Conservation (phyloP, 179 eudicot genomes). For the Dionaea muscipula region DNA sequence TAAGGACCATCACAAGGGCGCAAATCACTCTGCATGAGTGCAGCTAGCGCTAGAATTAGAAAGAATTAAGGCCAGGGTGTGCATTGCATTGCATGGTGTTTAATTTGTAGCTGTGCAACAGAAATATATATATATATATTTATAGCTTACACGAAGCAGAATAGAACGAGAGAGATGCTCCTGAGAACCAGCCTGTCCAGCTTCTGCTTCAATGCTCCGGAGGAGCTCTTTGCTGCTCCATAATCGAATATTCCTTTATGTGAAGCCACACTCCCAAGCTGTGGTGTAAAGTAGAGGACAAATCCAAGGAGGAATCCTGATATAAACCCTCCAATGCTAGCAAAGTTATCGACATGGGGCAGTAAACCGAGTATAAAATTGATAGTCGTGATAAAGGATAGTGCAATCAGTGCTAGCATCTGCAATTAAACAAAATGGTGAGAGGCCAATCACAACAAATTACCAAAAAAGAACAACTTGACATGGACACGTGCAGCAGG, state of each 20-base stretch:
- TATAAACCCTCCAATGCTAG: slow-evolving; percentile 60
- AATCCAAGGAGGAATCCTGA: slow-evolving; percentile 60
- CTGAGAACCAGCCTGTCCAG: slow-evolving; percentile 50
- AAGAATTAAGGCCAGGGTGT: too few species aligned
- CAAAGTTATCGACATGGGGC: slow-evolving; percentile 53
- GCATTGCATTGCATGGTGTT: background rate
- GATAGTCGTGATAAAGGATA: slow-evolving; percentile 26
- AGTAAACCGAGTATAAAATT: slow-evolving; percentile 50
- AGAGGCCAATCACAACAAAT: too few species aligned
- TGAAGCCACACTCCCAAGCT: slow-evolving; percentile 28
- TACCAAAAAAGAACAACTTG: too few species aligned
- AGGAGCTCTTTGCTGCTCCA: too few species aligned
- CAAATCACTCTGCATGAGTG: slow-evolving; percentile 40
- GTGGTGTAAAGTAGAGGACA: slow-evolving; percentile 50
- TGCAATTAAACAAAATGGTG: slow-evolving; percentile 19
- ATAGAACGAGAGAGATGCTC: slow-evolving; percentile 32
- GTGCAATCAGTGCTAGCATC: slow-evolving; percentile 29
- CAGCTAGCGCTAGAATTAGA: slow-evolving; percentile 1
- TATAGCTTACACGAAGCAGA: slow-evolving; percentile 62
- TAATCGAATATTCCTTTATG: slow-evolving; percentile 54
- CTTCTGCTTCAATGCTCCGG: too few species aligned
- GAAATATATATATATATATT: too few species aligned
- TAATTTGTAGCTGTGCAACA: background rate
- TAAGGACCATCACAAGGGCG: slow-evolving; percentile 23
- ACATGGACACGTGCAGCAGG: too few species aligned